Conservation (phyloP, 495 filamentous ascomycete genomes). For the Amphirosellinia nigrospora region DNA sequence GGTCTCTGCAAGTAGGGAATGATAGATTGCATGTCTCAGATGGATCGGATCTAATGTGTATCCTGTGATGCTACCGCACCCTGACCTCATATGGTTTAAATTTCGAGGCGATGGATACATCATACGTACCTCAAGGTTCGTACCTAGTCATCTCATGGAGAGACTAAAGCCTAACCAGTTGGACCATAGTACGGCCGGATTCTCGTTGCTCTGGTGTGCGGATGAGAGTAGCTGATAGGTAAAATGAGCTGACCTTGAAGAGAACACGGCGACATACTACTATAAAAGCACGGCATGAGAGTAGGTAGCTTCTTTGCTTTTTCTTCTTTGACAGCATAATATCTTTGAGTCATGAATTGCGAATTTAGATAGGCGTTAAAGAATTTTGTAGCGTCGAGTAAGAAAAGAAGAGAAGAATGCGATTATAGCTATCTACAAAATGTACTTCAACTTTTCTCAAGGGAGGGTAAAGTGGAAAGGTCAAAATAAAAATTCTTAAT, state of each 20-base stretch:
- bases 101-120: neutral
- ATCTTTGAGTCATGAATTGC: neutral
- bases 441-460: neutral
- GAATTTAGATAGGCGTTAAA: neutral
- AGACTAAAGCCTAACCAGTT: neutral
- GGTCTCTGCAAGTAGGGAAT: too few relatives aligned
- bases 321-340: neutral
- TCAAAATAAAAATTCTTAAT: neutral
- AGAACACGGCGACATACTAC: neutral
- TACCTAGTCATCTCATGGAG: neutral
- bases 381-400: neutral
- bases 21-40: neutral
- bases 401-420: neutral
- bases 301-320: neutral
- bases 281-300: neutral
- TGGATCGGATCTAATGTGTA: neutral
- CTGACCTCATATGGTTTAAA: neutral
- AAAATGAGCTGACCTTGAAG: neutral
- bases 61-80: neutral
- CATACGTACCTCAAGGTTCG: neutral
- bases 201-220: neutral
- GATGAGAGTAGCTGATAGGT: neutral
- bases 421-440: neutral
- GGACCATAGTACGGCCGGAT: neutral
- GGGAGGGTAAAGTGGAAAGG: neutral